Base-by-base conservation (phyloP, 306 rosid genomes). In the Sicyos baderoa region DNA sequence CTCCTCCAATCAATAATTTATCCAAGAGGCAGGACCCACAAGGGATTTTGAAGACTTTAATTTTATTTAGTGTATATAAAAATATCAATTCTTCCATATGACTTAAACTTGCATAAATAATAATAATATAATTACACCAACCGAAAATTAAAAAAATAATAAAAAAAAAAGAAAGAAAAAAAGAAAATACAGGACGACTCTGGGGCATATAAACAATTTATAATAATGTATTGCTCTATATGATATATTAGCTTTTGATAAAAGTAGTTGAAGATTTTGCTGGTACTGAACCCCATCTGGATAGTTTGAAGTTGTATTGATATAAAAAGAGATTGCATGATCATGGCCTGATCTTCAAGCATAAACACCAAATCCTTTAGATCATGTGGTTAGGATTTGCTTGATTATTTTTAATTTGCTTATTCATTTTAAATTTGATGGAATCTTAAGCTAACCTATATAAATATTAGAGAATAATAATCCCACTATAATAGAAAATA, bases 261-360 rank as follows among this genome's bases (percentile, higher is more conserved):
- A 63, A 64, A 64, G 50, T 44, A 21, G 17, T 64, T 19, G 70
- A 63, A 63, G 53, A 63, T 63, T 42, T 63, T 21, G 69, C 0
- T 64, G 54, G 53, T 44, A 44, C 13, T 6, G 0, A 40, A 64
- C 70, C 70, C 70, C 70, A 64, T n/a, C 10, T 62, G 51, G 40
- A 11, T 27, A 14, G 51, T 35, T 17, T 27, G 6, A 15, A 27
- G 10, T 27, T 58, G 9, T 17, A 44, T 57, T 23, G 13, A 64
- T 64, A 64, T 42, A 44, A 64, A 18, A 64, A 19, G 54, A 64
- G 70, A 64, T 64, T 64, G 70, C 54, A 64, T 44, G 70, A 44
- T 44, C 52, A 21, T 44, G 70, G 54, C 35, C 13, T 64, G 54
- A 64, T 64, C 18, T 8, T 32, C 35, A 40, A 64, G 12, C 12